Evolutionary conservation across 805 yeast species (phyloP), one percentile per base, ranked within the genome.

Genomic region (Wickerhamiella galacta): DNA sequence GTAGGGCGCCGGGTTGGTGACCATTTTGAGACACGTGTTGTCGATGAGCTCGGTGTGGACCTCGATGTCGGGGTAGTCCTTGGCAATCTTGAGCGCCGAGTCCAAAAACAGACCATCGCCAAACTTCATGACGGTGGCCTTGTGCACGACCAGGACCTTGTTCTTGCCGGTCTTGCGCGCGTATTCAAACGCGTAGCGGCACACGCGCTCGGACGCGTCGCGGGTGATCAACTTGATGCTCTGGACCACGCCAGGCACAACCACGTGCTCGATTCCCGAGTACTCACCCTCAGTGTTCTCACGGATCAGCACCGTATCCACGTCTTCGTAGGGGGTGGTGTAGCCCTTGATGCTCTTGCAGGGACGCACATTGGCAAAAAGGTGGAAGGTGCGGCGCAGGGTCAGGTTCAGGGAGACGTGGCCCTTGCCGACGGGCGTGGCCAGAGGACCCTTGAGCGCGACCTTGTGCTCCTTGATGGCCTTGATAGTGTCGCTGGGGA

Each of bases 271-370:
- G 49, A 90, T 85, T 64, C 98, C 98, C 20, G 95, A 85, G 68
- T 82, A 87, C 64, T 87, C 96, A 64, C 94, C 95, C 66, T 87
- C 96, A 47, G 95, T 87, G 70, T 90, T 90, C 64, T 90, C 98
- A 70, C 98, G 83, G 59, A 90, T 85, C 51, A 90, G 68, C 23
- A 87, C 95, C 43, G 94, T 77, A 63, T 90, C 92, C 43, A 90
- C 96, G 57, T 79, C 69, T 46, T 65, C 66, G 62, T 78, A 79
- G 31, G 87, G 93, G 40, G 96, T 90, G 60, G 83, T 70, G 73
- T 71, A 85, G 54, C 98, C 98, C 41, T 70, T 78, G 46, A 90
- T 72, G 39, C 93, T 78, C 63, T 79, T 79, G 60, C 95, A 90
- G 35, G 95, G 96, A 66, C 95, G 79, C 37, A 90, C 93, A 60